Evolutionary conservation across 495 filamentous ascomycete genomes (phyloP).

Genomic region (Lasiosphaeriaceae sp.): DNA sequence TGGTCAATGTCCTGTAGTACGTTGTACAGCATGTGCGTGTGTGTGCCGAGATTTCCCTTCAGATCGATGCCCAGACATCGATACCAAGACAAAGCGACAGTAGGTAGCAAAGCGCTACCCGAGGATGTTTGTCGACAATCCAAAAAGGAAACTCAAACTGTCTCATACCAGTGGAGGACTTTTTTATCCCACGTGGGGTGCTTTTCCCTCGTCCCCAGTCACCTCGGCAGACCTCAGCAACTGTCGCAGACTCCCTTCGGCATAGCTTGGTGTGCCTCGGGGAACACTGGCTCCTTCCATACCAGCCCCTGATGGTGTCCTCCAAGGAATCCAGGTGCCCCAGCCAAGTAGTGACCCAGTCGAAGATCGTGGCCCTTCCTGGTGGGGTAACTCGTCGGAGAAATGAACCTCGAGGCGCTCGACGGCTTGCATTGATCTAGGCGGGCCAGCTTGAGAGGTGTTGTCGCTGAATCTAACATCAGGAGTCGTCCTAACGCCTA

Average conservation of each 20-base stretch:
- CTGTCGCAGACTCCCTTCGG: constrained; percentile 29
- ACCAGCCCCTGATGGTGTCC: constrained; percentile 1
- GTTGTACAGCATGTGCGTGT: too few relatives aligned
- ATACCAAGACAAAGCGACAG: too few relatives aligned
- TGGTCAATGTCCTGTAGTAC: too few relatives aligned
- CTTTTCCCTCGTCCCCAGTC: neutral
- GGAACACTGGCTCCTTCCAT: neutral
- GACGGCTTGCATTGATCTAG: neutral
- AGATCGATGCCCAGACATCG: too few relatives aligned
- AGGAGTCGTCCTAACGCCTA: constrained; percentile 31
- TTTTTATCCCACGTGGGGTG: too few relatives aligned
- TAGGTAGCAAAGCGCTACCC: too few relatives aligned
- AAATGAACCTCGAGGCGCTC: constrained; percentile 11
- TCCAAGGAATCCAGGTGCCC: constrained; percentile 28
- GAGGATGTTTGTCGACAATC: too few relatives aligned
- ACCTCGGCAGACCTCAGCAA: constrained; percentile 14
- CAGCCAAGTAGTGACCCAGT: constrained; percentile 12
- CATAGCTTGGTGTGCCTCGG: constrained; percentile 16
- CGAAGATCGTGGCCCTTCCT: constrained; percentile 3
- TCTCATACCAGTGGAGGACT: too few relatives aligned
- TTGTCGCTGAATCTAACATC: neutral
- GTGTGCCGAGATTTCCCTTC: too few relatives aligned
- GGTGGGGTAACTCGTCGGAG: constrained; percentile 11
- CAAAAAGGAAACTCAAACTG: too few relatives aligned
- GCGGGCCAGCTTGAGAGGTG: neutral